These are phyloP conservation scores for Rutstroemia sp. DNA, from an alignment of 2,329 filamentous ascomycete genomes.

Conservation along the genomic window DNA sequence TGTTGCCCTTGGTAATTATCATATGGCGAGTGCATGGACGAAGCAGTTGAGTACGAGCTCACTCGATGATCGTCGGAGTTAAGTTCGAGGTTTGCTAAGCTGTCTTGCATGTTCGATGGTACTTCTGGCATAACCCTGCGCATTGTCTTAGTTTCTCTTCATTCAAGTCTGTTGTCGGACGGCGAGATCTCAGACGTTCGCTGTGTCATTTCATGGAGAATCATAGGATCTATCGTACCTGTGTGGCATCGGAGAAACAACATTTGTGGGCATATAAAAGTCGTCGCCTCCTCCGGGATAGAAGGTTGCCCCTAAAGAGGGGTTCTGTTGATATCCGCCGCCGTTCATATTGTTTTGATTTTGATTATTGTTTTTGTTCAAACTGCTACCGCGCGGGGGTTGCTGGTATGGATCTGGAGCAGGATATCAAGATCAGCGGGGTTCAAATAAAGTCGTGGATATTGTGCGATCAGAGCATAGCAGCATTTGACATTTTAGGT, in stretches of 20 bases:
- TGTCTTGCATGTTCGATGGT: constrained; percentile 93
- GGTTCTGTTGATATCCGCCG: constrained; percentile 14
- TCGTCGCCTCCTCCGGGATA: constrained; percentile 61
- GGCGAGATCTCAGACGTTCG: background rate
- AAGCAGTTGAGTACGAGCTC: constrained; percentile 20
- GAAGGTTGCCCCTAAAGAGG: constrained; percentile 52
- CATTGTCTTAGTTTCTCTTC: constrained; percentile 5
- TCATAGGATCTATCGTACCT: constrained; percentile 38
- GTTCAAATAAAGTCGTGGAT: background rate
- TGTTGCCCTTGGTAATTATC: constrained; percentile 8
- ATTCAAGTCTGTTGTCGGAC: background rate
- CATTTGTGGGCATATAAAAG: constrained; percentile 53
- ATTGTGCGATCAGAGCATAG: background rate
- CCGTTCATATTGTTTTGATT: constrained; percentile 11
- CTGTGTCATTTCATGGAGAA: background rate
- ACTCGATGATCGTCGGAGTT: constrained; percentile 44
- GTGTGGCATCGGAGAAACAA: constrained; percentile 64
- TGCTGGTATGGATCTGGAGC: constrained; percentile 1
- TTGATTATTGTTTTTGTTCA: background rate
- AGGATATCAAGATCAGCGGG: background rate
- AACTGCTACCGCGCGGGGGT: constrained; percentile 3
- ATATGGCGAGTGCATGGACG: constrained; percentile 20
- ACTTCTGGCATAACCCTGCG: constrained; percentile 90
- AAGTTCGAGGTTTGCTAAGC: constrained; percentile 83
- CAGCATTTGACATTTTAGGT: background rate